Evolutionary conservation across 495 filamentous ascomycete genomes (phyloP).

Genomic region (Xanthoparmelia taractica): DNA sequence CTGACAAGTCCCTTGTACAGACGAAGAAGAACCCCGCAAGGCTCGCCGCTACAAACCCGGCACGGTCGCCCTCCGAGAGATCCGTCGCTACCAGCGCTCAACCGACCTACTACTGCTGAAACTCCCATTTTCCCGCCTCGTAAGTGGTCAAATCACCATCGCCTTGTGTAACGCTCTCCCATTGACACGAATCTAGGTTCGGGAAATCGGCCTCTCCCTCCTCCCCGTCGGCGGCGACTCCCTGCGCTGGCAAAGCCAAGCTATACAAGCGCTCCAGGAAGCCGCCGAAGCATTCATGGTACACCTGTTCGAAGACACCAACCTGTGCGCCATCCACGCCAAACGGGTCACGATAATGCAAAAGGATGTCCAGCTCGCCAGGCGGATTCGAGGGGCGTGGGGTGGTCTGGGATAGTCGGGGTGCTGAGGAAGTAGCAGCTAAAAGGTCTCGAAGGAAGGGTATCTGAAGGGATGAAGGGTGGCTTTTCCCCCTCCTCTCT

Average conservation of each 20-base stretch:
- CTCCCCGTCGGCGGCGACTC: conserved; percentile 46
- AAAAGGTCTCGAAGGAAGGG: not conserved
- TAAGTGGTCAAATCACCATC: conserved; percentile 39
- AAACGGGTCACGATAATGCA: conserved; percentile 98
- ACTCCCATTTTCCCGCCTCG: conserved; percentile 78
- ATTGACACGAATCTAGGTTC: conserved; percentile 45
- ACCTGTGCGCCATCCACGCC: conserved; percentile 90
- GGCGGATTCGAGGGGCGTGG: conserved; percentile 70
- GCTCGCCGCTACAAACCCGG: conserved; percentile 71
- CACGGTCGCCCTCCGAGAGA: conserved; percentile 77
- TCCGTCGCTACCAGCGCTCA: conserved; percentile 71
- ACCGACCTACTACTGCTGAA: conserved; percentile 77
- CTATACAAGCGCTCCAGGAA: conserved; percentile 84
- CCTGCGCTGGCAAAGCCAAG: conserved; percentile 86
- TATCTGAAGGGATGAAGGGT: not conserved
- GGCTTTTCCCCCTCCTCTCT: not conserved
- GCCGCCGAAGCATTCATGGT: conserved; percentile 88
- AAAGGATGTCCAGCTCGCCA: conserved; percentile 86
- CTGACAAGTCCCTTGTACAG: not conserved
- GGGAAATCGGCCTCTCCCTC: conserved; percentile 68
- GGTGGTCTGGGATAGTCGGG: conserved; percentile 47
- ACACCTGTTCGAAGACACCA: conserved; percentile 90
- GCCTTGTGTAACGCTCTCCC: not conserved
- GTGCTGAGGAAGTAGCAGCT: not conserved
- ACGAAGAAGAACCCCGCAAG: conserved; percentile 18